Evolutionary conservation across 2,329 filamentous ascomycete species (phyloP).

Genomic region (Periconia macrospinosa): DNA sequence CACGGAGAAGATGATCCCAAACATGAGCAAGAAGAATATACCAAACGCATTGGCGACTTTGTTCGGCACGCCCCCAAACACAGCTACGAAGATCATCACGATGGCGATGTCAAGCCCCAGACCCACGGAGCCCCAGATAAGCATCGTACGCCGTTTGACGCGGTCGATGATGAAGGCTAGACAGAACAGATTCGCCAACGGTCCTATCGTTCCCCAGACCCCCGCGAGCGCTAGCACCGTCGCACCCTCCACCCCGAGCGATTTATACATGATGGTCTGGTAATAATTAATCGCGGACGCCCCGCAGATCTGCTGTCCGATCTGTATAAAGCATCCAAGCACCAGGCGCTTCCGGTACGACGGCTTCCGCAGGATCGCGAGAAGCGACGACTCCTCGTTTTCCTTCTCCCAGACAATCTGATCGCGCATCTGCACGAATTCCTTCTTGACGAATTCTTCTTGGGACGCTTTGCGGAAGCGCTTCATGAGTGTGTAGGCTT

Average conservation of each 20-base stretch:
- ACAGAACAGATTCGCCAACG: background rate
- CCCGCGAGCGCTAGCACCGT: background rate
- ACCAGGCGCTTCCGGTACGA: background rate
- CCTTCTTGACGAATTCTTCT: background rate
- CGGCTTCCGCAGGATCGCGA: background rate
- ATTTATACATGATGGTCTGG: background rate
- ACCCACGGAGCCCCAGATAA: background rate
- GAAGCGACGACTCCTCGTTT: background rate
- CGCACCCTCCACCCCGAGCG: background rate
- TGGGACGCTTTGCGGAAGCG: background rate
- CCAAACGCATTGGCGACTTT: background rate
- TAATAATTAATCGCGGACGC: background rate
- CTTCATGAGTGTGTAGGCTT: background rate
- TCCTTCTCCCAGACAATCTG: background rate
- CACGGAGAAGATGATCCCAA: background rate
- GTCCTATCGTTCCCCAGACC: background rate
- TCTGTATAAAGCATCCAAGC: background rate
- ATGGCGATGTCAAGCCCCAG: background rate
- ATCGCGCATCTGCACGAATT: background rate
- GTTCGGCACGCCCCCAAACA: background rate
- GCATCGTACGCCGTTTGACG: background rate
- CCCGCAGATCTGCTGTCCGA: background rate
- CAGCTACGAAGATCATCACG: background rate
- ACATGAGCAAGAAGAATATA: background rate
- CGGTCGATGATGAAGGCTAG: background rate